Evolutionary conservation across 2,329 filamentous ascomycete genomes (phyloP).

Genomic region (Calonectria crousiana): DNA sequence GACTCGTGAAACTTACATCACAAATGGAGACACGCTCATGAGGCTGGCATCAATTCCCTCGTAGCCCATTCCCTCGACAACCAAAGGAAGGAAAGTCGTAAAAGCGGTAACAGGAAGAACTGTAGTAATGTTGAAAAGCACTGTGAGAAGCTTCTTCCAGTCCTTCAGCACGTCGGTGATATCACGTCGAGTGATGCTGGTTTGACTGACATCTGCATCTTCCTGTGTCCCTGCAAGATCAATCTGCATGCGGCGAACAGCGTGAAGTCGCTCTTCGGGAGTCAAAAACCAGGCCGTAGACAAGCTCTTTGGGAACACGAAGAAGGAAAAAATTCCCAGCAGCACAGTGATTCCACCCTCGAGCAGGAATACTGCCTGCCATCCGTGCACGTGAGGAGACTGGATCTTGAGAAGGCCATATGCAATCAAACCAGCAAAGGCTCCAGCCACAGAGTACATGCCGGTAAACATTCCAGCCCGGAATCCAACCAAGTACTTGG

Average conservation of each 20-base stretch:
- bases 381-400: not conserved
- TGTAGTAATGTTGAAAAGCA: not conserved
- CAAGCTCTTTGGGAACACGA: not conserved
- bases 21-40: not conserved
- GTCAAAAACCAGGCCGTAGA: not conserved
- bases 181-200: not conserved
- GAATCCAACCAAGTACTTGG: not conserved
- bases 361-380: not conserved
- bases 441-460: not conserved
- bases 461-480: conserved; percentile 1
- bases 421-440: not conserved
- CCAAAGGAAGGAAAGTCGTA: not conserved
- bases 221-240: conserved; percentile 7
- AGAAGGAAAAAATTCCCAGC: not conserved
- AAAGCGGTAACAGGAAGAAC: not conserved
- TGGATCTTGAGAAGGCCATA: not conserved
- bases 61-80: not conserved
- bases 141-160: conserved; percentile 7
- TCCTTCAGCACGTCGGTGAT: not conserved
- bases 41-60: not conserved
- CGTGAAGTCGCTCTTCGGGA: not conserved
- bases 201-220: not conserved
- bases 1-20: not conserved
- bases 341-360: not conserved
- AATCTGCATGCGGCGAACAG: conserved; percentile 4